Evolutionary conservation across 2,329 filamentous ascomycete genomes (phyloP).

Genomic region (Colletotrichum caudatum): DNA sequence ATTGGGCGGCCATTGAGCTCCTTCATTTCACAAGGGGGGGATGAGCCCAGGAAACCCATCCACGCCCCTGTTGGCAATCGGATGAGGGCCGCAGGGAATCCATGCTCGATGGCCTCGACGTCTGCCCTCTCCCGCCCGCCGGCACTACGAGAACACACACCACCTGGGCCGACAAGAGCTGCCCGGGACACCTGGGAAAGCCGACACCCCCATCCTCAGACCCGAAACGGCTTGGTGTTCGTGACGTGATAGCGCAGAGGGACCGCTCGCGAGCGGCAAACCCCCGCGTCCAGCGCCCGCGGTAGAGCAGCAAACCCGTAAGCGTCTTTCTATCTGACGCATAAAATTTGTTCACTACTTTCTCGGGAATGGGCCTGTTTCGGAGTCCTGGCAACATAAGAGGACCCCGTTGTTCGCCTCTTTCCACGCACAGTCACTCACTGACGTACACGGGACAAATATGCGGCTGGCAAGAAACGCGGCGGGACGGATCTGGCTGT

Average conservation of each 20-base stretch:
- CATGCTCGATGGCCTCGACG: background rate
- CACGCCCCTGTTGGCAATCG: too few relatives aligned
- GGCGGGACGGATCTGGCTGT: background rate
- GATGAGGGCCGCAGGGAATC: background rate
- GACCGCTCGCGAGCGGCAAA: background rate
- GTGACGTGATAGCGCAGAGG: background rate
- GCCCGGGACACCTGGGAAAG: background rate
- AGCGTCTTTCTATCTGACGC: background rate
- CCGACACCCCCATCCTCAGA: background rate
- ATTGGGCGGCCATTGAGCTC: too few relatives aligned
- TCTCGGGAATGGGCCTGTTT: background rate
- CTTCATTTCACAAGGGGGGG: too few relatives aligned
- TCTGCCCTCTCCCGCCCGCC: background rate
- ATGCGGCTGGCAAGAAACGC: background rate
- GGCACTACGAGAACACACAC: background rate
- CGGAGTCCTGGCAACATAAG: background rate
- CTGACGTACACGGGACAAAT: background rate
- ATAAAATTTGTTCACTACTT: background rate
- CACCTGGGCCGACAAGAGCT: background rate
- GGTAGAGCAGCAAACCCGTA: too few relatives aligned
- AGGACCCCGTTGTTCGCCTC: background rate
- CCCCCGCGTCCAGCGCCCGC: background rate
- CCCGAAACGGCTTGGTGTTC: background rate
- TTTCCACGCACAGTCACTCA: too few relatives aligned
- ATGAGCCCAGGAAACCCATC: too few relatives aligned